Evolutionary conservation across 192 early-diverging fungal genomes (phyloP), one percentile per base, ranked within the genome.

Genomic region (Mortierella alpina): DNA sequence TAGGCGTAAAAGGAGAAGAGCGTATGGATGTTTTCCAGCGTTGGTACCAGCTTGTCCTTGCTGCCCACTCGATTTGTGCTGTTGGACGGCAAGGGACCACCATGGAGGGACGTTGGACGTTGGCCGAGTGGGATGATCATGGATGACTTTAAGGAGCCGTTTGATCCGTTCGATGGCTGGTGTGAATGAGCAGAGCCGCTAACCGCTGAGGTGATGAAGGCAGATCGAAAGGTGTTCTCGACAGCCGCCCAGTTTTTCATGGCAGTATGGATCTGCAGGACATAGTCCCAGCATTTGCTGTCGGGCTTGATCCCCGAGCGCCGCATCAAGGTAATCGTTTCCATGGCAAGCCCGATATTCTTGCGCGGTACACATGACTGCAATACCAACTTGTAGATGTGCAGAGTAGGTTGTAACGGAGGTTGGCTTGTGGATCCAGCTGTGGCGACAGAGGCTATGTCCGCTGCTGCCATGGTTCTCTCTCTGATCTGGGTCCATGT

Each of bases 1-100:
- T 72, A 72, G 6, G 77, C 77, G 45, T 72, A 72, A 41, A 64
- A 80, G 4, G 65, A 72, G 58, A 80, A 80, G 18, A 80, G 77
- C 1, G 77, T 68, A 44, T 80, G 77, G 59, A 80, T 61, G 18
- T 80, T 80, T 42, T 80, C 49, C 1, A 80, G 50, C 4, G 58
- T 56, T 13, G 77, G 77, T 3, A 58, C 10, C 9, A 80, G 60
- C 23, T 80, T 80, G 4, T 80, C 62, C 31, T 55, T 61, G 47
- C 59, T 9, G 14, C 51, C 42, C 22, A 8, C 22, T 41, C 50
- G 10, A 6, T 60, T 70, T 67, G 15, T 57, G 61, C 39, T 69
- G 45, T 57, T 70, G 12, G n/a, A 5, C 2, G 23, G 15, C 15
- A 47, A 22, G 5, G 60, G 31, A n/a, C 76, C 77, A 12, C 77